These are phyloP conservation scores for Ramaria sp. DNA, from an alignment of 768 basidiomycete species.

Conservation along the genomic window DNA sequence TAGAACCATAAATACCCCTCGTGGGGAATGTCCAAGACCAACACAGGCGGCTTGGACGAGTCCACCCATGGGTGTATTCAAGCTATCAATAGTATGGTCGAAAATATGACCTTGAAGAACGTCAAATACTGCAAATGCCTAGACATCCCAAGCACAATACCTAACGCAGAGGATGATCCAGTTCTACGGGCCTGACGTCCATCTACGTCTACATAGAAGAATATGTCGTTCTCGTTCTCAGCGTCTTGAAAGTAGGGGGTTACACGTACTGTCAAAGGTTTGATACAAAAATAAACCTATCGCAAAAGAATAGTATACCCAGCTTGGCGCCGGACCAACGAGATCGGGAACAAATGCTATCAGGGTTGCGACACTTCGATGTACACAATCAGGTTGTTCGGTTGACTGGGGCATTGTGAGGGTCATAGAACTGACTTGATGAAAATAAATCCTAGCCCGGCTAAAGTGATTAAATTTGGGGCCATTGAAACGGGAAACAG, in stretches of 20 bases:
- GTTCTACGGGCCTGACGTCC: constrained; percentile 12
- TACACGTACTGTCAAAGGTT: constrained; percentile 11
- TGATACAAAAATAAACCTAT: constrained; percentile 12
- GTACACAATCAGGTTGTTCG: not conserved
- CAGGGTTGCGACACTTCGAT: constrained; percentile 1
- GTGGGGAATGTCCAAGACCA: constrained; percentile 2
- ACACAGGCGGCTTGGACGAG: constrained; percentile 6
- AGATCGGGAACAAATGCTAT: constrained; percentile 6
- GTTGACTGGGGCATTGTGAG: not conserved
- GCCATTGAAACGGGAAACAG: constrained; percentile 11
- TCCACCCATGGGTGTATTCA: constrained; percentile 7
- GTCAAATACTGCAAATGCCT: not conserved
- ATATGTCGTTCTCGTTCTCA: not conserved
- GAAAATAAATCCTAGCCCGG: constrained; percentile 9
- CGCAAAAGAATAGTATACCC: constrained; percentile 10
- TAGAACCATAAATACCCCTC: not conserved
- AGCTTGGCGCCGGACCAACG: constrained; percentile 6
- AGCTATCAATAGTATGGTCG: constrained; percentile 13
- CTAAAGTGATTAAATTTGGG: constrained; percentile 11
- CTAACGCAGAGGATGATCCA: constrained; percentile 10
- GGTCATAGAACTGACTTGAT: constrained; percentile 3
- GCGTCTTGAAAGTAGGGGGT: not conserved
- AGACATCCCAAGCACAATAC: not conserved
- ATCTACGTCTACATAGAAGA: constrained; percentile 9
- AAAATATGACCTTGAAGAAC: constrained; percentile 9